These are phyloP conservation scores for Diaporthe australafricana DNA, from an alignment of 2,329 filamentous ascomycete species.

Conservation along the genomic window DNA sequence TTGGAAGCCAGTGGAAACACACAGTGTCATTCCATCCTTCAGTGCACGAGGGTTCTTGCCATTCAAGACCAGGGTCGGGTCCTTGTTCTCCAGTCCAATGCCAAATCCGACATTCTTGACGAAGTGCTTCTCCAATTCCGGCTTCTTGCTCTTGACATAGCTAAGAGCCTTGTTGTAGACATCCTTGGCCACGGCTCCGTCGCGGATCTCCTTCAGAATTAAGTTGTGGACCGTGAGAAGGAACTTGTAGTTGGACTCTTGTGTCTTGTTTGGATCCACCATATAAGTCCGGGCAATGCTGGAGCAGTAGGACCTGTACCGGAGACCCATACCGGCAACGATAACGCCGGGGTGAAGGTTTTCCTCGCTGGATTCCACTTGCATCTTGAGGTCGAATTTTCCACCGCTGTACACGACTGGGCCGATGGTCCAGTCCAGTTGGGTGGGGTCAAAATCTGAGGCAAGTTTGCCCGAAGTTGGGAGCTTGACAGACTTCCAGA, in stretches of 20 bases:
- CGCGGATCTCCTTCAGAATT: constrained; percentile 90
- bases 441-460: constrained; percentile 84
- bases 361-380: constrained; percentile 82
- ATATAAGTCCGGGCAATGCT: constrained; percentile 93
- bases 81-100: constrained; percentile 91
- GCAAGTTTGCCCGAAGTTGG: constrained; percentile 81
- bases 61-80: constrained; percentile 85
- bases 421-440: constrained; percentile 94
- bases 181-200: constrained; percentile 88
- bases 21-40: constrained; percentile 97
- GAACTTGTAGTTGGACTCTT: constrained; percentile 94
- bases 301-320: constrained; percentile 96
- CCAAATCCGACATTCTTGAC: constrained; percentile 91
- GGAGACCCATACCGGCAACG: constrained; percentile 88
- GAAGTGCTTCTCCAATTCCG: constrained; percentile 95
- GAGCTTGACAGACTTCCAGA: constrained; percentile 84
- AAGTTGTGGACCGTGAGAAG: constrained; percentile 85
- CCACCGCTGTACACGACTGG: constrained; percentile 95
- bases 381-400: constrained; percentile 90
- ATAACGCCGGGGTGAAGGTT: constrained; percentile 92
- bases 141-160: constrained; percentile 89
- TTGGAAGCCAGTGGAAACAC: constrained; percentile 88
- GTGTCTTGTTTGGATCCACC: constrained; percentile 95
- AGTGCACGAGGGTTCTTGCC: constrained; percentile 85
- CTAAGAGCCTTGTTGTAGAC: constrained; percentile 88